These are phyloP conservation scores for Jamesozyma spencerorum DNA, from an alignment of 805 yeast genomes.

Conservation along the genomic window DNA sequence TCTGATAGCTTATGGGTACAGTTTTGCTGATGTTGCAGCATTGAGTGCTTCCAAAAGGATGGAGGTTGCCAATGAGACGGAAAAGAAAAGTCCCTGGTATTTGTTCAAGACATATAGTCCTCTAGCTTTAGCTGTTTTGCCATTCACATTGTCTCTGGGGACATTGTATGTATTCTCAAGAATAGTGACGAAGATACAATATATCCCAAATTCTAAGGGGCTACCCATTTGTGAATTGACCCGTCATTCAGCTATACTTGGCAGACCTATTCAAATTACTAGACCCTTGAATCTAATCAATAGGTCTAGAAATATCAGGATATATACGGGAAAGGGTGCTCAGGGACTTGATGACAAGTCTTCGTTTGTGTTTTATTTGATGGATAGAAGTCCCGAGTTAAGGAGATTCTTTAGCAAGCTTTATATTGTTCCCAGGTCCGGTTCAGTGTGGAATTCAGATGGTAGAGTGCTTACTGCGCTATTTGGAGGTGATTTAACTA, in stretches of 20 bases:
- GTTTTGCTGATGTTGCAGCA: conserved; percentile 24
- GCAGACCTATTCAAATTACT: conserved; percentile 10
- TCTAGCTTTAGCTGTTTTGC: conserved; percentile 18
- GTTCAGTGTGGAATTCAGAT: conserved; percentile 22
- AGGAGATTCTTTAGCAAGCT: conserved; percentile 15
- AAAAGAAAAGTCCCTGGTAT: conserved; percentile 11
- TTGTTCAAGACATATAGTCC: conserved; percentile 19
- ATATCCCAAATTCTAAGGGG: conserved; percentile 15
- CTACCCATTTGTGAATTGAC: conserved; percentile 16
- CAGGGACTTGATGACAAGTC: conserved; percentile 27
- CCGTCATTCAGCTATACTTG: conserved; percentile 16
- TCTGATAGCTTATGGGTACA: conserved; percentile 20
- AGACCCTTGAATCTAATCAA: conserved; percentile 12
- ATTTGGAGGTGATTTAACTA: conserved; percentile 17
- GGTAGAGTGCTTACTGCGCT: conserved; percentile 25
- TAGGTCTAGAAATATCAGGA: conserved; percentile 13
- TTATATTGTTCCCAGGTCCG: conserved; percentile 25
- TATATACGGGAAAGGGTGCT: conserved; percentile 25
- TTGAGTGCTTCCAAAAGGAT: conserved; percentile 12
- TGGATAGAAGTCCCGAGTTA: conserved; percentile 9
- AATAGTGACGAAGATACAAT: conserved; percentile 21
- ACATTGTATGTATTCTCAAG: conserved; percentile 21
- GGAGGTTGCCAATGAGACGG: conserved; percentile 8
- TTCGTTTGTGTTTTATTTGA: conserved; percentile 20
- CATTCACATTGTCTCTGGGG: conserved; percentile 20